Conservation (phyloP, 1,139 yeast genomes). For the Lodderomyces theae region DNA sequence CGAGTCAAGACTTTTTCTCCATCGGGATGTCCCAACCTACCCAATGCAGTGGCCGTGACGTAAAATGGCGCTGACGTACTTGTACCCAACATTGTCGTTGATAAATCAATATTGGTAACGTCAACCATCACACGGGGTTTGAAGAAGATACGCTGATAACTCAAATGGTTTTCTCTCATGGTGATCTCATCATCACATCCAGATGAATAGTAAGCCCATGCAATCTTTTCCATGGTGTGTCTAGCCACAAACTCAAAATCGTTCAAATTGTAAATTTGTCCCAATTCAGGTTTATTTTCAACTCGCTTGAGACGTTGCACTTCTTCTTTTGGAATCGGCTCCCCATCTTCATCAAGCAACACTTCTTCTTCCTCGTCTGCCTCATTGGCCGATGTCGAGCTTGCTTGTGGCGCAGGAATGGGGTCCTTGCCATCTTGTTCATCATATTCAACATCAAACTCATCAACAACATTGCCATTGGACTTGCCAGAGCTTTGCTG, state of each 20-base stretch:
- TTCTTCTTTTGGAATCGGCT: conserved; percentile 33
- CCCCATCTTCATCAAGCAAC: conserved; percentile 32
- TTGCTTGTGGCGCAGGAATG: conserved; percentile 23
- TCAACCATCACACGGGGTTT: conserved; percentile 79
- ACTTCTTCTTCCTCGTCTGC: conserved; percentile 23
- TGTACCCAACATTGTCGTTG: conserved; percentile 42
- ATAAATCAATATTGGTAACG: conserved; percentile 45
- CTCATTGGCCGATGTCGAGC: conserved; percentile 5
- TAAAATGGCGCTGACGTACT: conserved; percentile 58
- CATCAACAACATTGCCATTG: conserved; percentile 29
- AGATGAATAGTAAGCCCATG: conserved; percentile 90
- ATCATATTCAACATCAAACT: conserved; percentile 47
- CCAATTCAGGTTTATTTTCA: conserved; percentile 56
- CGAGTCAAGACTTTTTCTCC: conserved; percentile 79
- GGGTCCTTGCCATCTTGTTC: conserved; percentile 39
- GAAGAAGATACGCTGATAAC: conserved; percentile 83
- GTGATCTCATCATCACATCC: conserved; percentile 94
- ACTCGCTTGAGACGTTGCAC: conserved; percentile 23
- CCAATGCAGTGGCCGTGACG: conserved; percentile 78
- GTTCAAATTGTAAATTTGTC: conserved; percentile 63
- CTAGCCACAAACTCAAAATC: conserved; percentile 88
- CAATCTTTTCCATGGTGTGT: conserved; percentile 63
- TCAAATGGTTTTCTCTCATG: conserved; percentile 82
- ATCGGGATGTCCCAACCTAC: conserved; percentile 71
- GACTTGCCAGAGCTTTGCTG: conserved; percentile 1